phyloP scores from a whole-genome alignment of 495 filamentous ascomycete genomes.

The Parachaetomium inaequale region DNA sequence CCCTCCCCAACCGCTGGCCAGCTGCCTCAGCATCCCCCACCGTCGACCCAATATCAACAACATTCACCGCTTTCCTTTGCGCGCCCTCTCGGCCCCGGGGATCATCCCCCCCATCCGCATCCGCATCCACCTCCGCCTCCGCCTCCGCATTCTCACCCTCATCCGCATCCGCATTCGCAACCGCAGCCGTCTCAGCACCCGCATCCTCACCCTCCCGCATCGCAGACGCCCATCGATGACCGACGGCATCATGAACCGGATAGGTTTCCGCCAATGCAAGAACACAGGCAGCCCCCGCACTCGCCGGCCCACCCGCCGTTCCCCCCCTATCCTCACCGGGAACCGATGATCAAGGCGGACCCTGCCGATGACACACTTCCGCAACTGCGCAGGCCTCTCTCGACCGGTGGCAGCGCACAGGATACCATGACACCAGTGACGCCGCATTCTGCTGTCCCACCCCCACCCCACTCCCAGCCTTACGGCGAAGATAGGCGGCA shows the following conservation, averaged over 20 bases:
- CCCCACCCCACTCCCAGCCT: constrained; percentile 33
- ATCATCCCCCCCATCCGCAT: constrained; percentile 24
- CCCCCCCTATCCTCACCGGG: constrained; percentile 38
- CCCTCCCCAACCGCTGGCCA: constrained; percentile 37
- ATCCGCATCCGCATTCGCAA: constrained; percentile 17
- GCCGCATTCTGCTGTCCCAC: constrained; percentile 31
- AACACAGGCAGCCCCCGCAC: constrained; percentile 47
- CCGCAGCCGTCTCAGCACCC: too few species aligned
- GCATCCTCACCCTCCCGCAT: constrained; percentile 17
- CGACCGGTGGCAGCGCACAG: constrained; percentile 37
- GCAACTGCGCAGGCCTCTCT: constrained; percentile 44
- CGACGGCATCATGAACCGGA: constrained; percentile 51
- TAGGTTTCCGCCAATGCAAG: constrained; percentile 48
- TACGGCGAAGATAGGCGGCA: constrained; percentile 45
- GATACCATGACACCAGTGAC: constrained; percentile 39
- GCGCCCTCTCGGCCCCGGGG: constrained; percentile 37
- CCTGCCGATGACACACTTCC: constrained; percentile 45
- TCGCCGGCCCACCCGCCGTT: constrained; percentile 46
- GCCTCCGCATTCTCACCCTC: constrained; percentile 15
- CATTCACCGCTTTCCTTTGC: constrained; percentile 37
- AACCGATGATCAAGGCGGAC: constrained; percentile 50
- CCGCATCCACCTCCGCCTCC: constrained; percentile 20
- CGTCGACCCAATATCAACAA: constrained; percentile 42
- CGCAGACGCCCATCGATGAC: constrained; percentile 39
- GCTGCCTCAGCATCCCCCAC: constrained; percentile 41